Evolutionary conservation across 768 basidiomycete species (phyloP).

Genomic region (Amylocystis lapponica): DNA sequence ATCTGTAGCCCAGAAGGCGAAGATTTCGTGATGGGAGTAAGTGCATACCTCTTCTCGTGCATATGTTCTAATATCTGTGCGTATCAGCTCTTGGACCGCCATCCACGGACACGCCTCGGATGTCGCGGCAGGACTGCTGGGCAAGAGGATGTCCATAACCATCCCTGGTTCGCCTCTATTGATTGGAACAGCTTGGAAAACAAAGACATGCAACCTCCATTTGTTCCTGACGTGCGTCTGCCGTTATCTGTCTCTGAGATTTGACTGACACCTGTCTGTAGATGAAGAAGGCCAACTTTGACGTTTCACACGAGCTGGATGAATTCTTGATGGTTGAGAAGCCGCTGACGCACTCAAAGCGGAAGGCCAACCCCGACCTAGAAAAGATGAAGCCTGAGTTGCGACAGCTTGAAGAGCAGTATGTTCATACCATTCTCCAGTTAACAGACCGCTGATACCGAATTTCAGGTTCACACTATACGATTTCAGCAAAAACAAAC

Average conservation of each 20-base stretch:
- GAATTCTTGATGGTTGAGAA: conserved; percentile 98
- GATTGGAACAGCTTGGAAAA: conserved; percentile 76
- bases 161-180: conserved; percentile 80
- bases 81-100: conserved; percentile 78
- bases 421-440: conserved; percentile 22
- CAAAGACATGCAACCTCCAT: conserved; percentile 73
- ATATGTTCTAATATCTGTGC: neutral
- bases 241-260: neutral
- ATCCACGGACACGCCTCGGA: conserved; percentile 72
- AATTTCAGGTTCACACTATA: conserved; percentile 76
- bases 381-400: conserved; percentile 90
- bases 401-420: conserved; percentile 92
- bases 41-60: conserved; percentile 20
- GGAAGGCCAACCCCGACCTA: conserved; percentile 82
- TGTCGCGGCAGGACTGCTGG: conserved; percentile 68
- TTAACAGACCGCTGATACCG: conserved; percentile 6
- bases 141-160: conserved; percentile 69
- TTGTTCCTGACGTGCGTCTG: conserved; percentile 83
- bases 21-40: conserved; percentile 60
- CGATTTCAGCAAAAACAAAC: conserved; percentile 68
- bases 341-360: conserved; percentile 90
- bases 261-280: conserved; percentile 25
- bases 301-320: conserved; percentile 94
- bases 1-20: conserved; percentile 65
- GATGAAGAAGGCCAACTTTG: conserved; percentile 98